Conservation (phyloP, 352 stramenopile genomes). For the Pythium scleroteichum region DNA sequence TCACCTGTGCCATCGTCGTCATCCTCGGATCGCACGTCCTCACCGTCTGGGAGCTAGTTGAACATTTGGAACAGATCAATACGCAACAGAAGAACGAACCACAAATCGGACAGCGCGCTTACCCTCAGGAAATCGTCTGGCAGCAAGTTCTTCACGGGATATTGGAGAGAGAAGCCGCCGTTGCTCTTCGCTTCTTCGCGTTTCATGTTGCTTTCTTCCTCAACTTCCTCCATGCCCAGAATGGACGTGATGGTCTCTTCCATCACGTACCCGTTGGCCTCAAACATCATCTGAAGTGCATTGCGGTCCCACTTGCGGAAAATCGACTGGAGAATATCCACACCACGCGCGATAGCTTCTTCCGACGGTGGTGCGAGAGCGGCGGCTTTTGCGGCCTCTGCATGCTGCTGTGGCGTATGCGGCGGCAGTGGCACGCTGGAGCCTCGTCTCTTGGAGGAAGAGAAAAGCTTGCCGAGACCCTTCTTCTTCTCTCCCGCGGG, state of each 20-base stretch:
- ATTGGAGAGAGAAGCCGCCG: conserved; percentile 17
- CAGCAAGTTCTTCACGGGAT: conserved; percentile 70
- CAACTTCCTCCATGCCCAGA: conserved; percentile 70
- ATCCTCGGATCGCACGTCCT: conserved; percentile 28
- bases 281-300: conserved; percentile 69
- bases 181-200: conserved; percentile 10
- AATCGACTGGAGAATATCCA: conserved; percentile 78
- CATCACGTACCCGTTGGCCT: conserved; percentile 77
- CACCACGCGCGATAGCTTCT: conserved; percentile 52
- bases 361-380: conserved; percentile 33
- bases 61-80: background rate
- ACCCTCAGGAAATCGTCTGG: conserved; percentile 81
- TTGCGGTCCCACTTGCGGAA: conserved; percentile 80
- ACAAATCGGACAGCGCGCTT: conserved; percentile 13
- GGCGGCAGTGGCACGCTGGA: conserved; percentile 21
- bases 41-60: conserved; percentile 50
- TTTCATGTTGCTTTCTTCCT: conserved; percentile 34
- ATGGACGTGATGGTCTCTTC: conserved; percentile 81
- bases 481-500: conserved; percentile 32
- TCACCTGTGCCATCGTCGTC: conserved; percentile 44
- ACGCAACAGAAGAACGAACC: too few relatives aligned
- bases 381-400: conserved; percentile 6
- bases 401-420: background rate
- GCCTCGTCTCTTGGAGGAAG: conserved; percentile 46
- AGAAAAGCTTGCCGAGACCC: conserved; percentile 51